Percentiles rank a stretch among this genome's conserved stretches.
These are phyloP conservation scores for Penicillium sp. DNA, from an alignment of 2,329 filamentous ascomycete species.

Conservation along the genomic window DNA sequence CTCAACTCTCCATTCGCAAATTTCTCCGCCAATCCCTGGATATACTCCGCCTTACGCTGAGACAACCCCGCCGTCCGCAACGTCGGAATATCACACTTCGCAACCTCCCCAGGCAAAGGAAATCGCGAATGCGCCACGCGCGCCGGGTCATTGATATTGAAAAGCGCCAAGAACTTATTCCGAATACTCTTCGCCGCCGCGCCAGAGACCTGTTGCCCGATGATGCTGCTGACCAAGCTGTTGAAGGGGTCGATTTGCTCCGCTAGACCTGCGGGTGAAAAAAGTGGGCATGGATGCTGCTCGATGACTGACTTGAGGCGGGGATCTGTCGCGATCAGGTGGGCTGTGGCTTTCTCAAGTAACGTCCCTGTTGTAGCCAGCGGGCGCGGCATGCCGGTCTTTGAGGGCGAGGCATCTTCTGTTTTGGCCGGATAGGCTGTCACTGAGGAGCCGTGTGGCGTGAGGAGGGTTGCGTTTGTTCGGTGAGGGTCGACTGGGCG, in stretches of 20 bases:
- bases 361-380: constrained; percentile 67
- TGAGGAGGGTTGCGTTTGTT: constrained; percentile 51
- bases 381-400: constrained; percentile 41
- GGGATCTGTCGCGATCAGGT: constrained; percentile 71
- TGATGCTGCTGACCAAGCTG: constrained; percentile 79
- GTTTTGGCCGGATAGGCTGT: constrained; percentile 47
- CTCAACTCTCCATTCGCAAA: constrained; percentile 74
- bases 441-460: constrained; percentile 46
- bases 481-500: constrained; percentile 48
- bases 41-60: constrained; percentile 93
- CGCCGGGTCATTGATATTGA: constrained; percentile 45
- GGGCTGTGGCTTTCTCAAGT: constrained; percentile 70
- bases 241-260: constrained; percentile 88
- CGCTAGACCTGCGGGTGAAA: constrained; percentile 76
- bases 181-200: constrained; percentile 89
- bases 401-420: constrained; percentile 41
- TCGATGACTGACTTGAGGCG: constrained; percentile 71
- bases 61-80: constrained; percentile 86
- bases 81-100: constrained; percentile 58
- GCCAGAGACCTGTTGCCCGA: constrained; percentile 93
- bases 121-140: constrained; percentile 49
- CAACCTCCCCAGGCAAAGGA: constrained; percentile 73
- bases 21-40: constrained; percentile 78
- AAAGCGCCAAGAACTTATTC: constrained; percentile 75
- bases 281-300: constrained; percentile 72